Base-by-base conservation (phyloP, 768 basidiomycete genomes). In the Leucocoprinus birnbaumii region DNA sequence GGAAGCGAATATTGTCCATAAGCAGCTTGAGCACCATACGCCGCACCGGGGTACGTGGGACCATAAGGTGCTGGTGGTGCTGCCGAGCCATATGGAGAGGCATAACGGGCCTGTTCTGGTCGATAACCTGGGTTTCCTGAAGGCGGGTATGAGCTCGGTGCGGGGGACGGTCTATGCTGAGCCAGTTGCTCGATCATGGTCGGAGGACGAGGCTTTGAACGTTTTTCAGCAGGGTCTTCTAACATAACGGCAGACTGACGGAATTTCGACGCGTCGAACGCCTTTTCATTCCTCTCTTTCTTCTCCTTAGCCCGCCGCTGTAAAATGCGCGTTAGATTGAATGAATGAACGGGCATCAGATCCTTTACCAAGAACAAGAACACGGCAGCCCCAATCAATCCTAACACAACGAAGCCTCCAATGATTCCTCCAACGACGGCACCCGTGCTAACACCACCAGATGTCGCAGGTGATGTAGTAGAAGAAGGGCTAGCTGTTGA, bases 231-330 rank as follows among this genome's bases (percentile, higher is more conserved):
- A 6, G 45, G 21, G 4, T 59, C 61, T 18, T 61, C 53, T 2
- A 61, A 43, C 38, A 57, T 43, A 35, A 58, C 18, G 2, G 61
- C 60, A 13, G 60, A 61, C 22, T 48, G 53, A 22, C 60, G 57
- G 57, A 61, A 61, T 46, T 58, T 55, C 51, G 35, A 25, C 2
- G 60, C 51, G 21, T 53, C 35, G 44, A 58, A 61, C 5, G 42
- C 54, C 11, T 61, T 57, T 21, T 35, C 45, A 48, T 55, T 16
- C 24, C 25, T n/a, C 18, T 48, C 14, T 27, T 55, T 55, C 22
- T 41, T 55, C 35, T 21, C 35, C 19, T 26, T 37, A 27, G 19
- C 26, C n/a, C 53, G 53, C 11, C 45, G 45, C 53, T 54, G 35
- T 4, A 26, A 18, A 24, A n/a, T 4, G 10, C 8, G 40, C 3